A percentile compares a stretch with the other conserved stretches of the same genome.
These are phyloP conservation scores for Lipomyces yamadae DNA, from an alignment of 805 yeast genomes.

Conservation along the genomic window DNA sequence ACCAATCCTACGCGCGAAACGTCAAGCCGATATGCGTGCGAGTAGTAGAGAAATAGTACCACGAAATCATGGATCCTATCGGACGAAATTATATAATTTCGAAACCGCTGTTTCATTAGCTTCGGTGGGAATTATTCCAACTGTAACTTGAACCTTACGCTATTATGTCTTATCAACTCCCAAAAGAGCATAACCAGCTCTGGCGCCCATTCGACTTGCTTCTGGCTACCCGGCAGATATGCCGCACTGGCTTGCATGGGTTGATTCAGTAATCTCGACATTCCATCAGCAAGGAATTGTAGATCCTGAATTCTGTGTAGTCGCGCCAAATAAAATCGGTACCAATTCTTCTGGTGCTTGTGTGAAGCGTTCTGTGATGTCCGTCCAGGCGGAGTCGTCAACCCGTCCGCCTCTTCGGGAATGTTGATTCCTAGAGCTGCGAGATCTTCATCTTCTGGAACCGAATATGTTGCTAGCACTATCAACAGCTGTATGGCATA, in stretches of 20 bases:
- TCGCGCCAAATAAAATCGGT: slow-evolving; percentile 44
- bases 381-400: slow-evolving; percentile 15
- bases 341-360: slow-evolving; percentile 40
- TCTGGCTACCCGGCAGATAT: slow-evolving; percentile 43
- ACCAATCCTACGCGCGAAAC: slow-evolving; percentile 40
- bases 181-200: slow-evolving; percentile 70
- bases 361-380: slow-evolving; percentile 15
- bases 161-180: slow-evolving; percentile 79
- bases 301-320: slow-evolving; percentile 46
- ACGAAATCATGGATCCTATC: slow-evolving; percentile 59
- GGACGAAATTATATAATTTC: slow-evolving; percentile 48
- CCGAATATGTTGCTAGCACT: slow-evolving; percentile 64
- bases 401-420: slow-evolving; percentile 9
- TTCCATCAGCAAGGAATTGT: slow-evolving; percentile 44
- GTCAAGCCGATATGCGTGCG: slow-evolving; percentile 54
- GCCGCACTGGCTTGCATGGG: slow-evolving; percentile 47
- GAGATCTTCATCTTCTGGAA: slow-evolving; percentile 50
- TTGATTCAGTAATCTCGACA: slow-evolving; percentile 46
- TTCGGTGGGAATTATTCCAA: neutral
- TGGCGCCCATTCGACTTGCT: slow-evolving; percentile 51
- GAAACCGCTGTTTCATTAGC: slow-evolving; percentile 40
- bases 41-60: slow-evolving; percentile 60
- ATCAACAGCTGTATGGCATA: slow-evolving; percentile 66
- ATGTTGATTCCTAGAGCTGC: slow-evolving; percentile 18
- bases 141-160: slow-evolving; percentile 8